phyloP scores from a whole-genome alignment of 768 basidiomycete species.

The Symmetrospora coprosmae region DNA sequence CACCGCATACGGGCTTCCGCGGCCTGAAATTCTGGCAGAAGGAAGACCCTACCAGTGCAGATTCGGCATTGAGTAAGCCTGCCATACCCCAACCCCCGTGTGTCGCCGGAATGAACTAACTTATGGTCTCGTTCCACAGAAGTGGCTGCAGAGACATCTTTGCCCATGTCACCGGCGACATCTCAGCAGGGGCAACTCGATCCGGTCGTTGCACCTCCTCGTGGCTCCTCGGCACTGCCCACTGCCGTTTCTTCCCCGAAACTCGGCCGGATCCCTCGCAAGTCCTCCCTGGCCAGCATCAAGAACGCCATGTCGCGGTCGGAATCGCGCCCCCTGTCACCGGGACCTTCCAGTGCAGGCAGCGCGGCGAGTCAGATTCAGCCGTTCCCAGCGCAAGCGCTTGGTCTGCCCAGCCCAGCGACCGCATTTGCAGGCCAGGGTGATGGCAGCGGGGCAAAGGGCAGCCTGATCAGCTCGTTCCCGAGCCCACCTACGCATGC shows the following conservation, averaged over 20 bases:
- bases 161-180: not conserved
- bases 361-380: no score
- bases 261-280: constrained; percentile 6
- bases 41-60: not conserved
- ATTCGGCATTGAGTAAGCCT: not conserved
- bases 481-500: constrained; percentile 17
- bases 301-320: not conserved
- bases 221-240: no score
- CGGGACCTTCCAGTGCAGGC: not conserved
- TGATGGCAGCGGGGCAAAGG: no score
- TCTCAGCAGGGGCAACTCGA: not conserved
- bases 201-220: not conserved
- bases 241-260: no score
- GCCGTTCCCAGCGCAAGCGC: no score
- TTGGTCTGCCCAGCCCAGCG: no score
- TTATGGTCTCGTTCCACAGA: not conserved
- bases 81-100: no score
- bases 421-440: no score
- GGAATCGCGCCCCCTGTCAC: constrained; percentile 1
- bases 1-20: not conserved
- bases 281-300: constrained; percentile 17
- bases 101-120: not conserved
- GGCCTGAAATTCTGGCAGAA: constrained; percentile 20
- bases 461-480: no score
- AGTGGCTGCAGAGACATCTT: not conserved